Base-by-base conservation (phyloP, 2,329 filamentous ascomycete genomes). In the Incumbomyces lentus region DNA sequence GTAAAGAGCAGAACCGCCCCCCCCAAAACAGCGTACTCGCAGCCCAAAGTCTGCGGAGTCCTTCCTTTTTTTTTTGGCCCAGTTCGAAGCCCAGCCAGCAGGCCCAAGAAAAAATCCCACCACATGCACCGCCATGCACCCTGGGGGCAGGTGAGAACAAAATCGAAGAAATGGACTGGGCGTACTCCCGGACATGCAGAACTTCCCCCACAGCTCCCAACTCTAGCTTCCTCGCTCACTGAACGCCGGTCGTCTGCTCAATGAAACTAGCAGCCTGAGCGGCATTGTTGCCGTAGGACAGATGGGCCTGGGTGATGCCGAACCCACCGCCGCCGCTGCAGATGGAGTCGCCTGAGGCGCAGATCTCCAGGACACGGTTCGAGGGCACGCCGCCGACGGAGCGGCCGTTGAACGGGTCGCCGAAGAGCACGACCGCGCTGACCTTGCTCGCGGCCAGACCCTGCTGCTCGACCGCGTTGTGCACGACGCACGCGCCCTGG, bases 381-480 rank as follows among this genome's bases (percentile, higher is more conserved):
- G 22, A 4, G 16, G 56, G 56, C 31, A 58, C 52, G 33, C 58
- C 57, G 36, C 51, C 54, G 36, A 60, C 54, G 12, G 55, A 39
- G 30, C 46, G 46, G 17, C 48, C 46, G n/a, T 60, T 46, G 46
- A 57, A 40, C 18, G 60, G 59, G 42, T 62, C 60, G 22, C 60
- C 60, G 48, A 60, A 63, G n/a, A 60, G 51, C 11, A 61, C 55
- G 17, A 56, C 58, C 40, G 49, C 52, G 42, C 43, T 36, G 18
- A 54, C 47, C 17, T 49, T 33, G 30, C 7, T 52, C 57, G 36
- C 55, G 51, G 6, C 60, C 54, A 40, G 60, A 59, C 5, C 52
- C 49, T 3, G 58, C 51, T 11, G 52, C 53, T 18, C 61, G 7
- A 68, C 69, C 1, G 67, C 68, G 22, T 71, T 69, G 58, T 73